Percentiles rank a stretch among this genome's conserved stretches.
These are phyloP conservation scores for Neurospora africana DNA, from an alignment of 495 filamentous ascomycete genomes.

Conservation along the genomic window DNA sequence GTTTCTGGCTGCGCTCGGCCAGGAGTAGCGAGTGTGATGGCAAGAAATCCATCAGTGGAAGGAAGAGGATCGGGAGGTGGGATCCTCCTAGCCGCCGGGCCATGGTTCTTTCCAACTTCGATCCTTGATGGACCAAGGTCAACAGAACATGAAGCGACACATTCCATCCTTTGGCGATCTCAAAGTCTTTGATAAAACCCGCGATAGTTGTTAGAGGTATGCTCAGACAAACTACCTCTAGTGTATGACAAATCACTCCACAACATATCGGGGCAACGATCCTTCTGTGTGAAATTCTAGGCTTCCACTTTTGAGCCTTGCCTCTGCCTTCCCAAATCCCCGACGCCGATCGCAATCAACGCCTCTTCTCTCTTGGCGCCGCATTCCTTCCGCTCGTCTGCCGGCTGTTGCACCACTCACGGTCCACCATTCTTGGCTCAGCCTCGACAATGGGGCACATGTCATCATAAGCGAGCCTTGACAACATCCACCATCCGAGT, in stretches of 20 bases:
- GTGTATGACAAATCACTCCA: background rate
- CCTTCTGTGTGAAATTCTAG: background rate
- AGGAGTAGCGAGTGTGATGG: background rate
- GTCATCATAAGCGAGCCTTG: background rate
- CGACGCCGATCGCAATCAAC: background rate
- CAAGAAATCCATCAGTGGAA: background rate
- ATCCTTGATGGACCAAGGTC: background rate
- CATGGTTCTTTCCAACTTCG: background rate
- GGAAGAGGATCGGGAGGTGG: background rate
- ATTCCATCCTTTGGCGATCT: background rate
- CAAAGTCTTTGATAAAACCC: background rate
- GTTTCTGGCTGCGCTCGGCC: background rate
- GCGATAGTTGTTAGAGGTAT: background rate
- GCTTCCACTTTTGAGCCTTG: background rate
- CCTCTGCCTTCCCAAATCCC: background rate
- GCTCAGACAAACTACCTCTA: background rate
- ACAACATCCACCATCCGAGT: background rate
- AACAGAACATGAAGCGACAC: background rate
- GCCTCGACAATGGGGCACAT: background rate
- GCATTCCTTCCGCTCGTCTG: background rate
- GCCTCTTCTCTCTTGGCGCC: background rate
- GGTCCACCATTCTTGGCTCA: background rate
- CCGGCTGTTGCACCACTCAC: background rate
- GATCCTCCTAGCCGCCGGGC: background rate
- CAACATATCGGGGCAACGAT: background rate